Conservation (phyloP, 2,329 filamentous ascomycete species). For the Colletotrichum horii region DNA sequence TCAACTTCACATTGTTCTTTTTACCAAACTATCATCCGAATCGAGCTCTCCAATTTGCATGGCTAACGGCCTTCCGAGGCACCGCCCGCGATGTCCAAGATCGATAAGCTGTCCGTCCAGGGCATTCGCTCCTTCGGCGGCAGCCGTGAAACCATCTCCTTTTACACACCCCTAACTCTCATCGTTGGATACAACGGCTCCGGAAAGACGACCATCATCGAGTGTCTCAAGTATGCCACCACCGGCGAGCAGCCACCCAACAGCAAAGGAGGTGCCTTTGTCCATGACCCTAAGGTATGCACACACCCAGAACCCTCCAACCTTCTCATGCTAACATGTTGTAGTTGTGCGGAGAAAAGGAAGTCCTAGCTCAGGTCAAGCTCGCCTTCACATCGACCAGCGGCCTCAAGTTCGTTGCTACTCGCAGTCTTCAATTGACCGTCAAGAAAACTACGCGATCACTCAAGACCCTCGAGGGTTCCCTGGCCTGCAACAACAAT, state of each 20-base stretch:
- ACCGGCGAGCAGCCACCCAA: constrained; percentile 94
- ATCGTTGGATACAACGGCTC: constrained; percentile 98
- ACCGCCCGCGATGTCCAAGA: constrained; percentile 67
- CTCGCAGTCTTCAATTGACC: constrained; percentile 82
- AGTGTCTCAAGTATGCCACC: constrained; percentile 97
- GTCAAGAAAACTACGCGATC: constrained; percentile 80
- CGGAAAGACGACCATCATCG: constrained; percentile 98
- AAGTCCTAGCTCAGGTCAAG: constrained; percentile 90
- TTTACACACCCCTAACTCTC: constrained; percentile 88
- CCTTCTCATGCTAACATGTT: background rate
- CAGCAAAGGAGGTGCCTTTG: constrained; percentile 88
- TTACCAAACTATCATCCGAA: background rate
- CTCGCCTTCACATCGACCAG: constrained; percentile 83
- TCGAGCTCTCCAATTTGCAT: background rate
- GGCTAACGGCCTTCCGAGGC: constrained; percentile 3
- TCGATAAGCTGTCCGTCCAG: constrained; percentile 87
- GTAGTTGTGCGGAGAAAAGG: constrained; percentile 80
- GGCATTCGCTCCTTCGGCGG: constrained; percentile 83
- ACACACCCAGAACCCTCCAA: background rate
- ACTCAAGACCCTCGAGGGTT: constrained; percentile 85
- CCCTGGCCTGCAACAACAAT: constrained; percentile 75
- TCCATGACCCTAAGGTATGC: constrained; percentile 89
- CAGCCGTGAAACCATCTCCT: constrained; percentile 79
- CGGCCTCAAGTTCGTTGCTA: constrained; percentile 80
- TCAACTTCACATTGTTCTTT: background rate